These are phyloP conservation scores for Candida quercuum DNA, from an alignment of 805 yeast species.

Conservation along the genomic window DNA sequence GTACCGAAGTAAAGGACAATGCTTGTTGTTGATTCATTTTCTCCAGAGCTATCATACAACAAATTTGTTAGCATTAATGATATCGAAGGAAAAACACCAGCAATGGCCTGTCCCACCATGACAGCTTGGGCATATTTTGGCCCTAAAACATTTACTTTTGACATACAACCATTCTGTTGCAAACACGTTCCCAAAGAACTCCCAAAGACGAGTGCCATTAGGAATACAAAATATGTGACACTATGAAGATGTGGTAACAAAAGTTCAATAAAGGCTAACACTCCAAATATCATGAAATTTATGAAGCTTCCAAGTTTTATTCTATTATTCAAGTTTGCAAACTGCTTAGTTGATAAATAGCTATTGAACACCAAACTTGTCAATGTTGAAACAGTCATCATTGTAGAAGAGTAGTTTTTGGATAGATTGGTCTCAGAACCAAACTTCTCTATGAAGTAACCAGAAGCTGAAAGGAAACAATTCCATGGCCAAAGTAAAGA, in stretches of 20 bases:
- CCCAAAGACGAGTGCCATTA: conserved; percentile 58
- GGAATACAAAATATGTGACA: conserved; percentile 33
- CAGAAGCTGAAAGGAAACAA: conserved; percentile 80
- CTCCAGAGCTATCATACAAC: conserved; percentile 20
- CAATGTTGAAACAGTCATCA: conserved; percentile 83
- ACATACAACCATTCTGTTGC: conserved; percentile 88
- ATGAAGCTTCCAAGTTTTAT: conserved; percentile 55
- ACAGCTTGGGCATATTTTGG: conserved; percentile 79
- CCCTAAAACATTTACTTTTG: conserved; percentile 74
- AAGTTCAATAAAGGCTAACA: conserved; percentile 18
- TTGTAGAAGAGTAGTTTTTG: conserved; percentile 65
- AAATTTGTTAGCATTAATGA: conserved; percentile 55
- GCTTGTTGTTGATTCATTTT: conserved; percentile 13
- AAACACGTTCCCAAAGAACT: conserved; percentile 75
- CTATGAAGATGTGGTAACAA: conserved; percentile 16
- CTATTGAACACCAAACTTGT: conserved; percentile 56
- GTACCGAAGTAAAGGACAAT: conserved; percentile 41
- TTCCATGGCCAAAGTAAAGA: conserved; percentile 97
- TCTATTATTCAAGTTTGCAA: conserved; percentile 50
- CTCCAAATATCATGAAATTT: conserved; percentile 51
- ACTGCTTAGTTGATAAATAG: conserved; percentile 61
- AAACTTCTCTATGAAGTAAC: conserved; percentile 60
- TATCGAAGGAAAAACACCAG: conserved; percentile 87
- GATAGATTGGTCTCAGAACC: conserved; percentile 44
- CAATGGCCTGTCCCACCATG: conserved; percentile 92